Evolutionary conservation across 2,329 filamentous ascomycete species (phyloP), one percentile per base, ranked within the genome.

Genomic region (Coniochaeta sp.): DNA sequence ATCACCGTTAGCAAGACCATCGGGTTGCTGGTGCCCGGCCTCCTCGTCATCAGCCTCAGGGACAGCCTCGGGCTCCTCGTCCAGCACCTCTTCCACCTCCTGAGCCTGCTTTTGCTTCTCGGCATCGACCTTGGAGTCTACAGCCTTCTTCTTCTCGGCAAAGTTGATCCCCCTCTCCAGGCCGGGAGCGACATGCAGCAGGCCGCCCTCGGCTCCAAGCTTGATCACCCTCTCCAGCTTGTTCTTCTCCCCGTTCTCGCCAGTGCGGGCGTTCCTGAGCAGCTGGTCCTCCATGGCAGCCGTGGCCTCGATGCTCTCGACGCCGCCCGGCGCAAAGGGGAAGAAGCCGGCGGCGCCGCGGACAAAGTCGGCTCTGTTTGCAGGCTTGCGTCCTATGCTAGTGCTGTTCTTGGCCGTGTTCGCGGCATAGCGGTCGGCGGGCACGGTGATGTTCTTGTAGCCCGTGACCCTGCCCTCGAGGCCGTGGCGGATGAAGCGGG

Each of bases 341-440:
- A 96, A 96, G 76, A 96, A 97, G 0, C 93, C 93, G 8, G 93
- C 91, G 38, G 90, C 93, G 16, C 95, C 95, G 62, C 93, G 84
- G 14, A 98, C 93, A 73, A 98, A 96, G 57, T 98, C 93, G 32
- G 90, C 91, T 63, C 90, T 85, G 60, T 86, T 88, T 16, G 91
- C 93, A 3, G 93, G 93, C 70, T 96, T 96, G 54, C 95, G 85
- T 17, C 90, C 78, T 44, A 97, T 80, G 5, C 92, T 96, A 0
- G 93, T 98, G 2, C 92, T 97, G 70, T 96, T 96, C 76, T 97
- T 99, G 55, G 92, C 93, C 17, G 90, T 97, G 17, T 90, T 91
- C 68, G 89, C 96, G 68, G 87, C 90, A 38, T 56, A 56, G n/a
- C 54, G 54, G 30, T 56, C 54, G 36, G 91, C 91, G 5, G 93